Evolutionary conservation across 2,329 filamentous ascomycete genomes (phyloP).

Genomic region (Arthrobotrys musiformis): DNA sequence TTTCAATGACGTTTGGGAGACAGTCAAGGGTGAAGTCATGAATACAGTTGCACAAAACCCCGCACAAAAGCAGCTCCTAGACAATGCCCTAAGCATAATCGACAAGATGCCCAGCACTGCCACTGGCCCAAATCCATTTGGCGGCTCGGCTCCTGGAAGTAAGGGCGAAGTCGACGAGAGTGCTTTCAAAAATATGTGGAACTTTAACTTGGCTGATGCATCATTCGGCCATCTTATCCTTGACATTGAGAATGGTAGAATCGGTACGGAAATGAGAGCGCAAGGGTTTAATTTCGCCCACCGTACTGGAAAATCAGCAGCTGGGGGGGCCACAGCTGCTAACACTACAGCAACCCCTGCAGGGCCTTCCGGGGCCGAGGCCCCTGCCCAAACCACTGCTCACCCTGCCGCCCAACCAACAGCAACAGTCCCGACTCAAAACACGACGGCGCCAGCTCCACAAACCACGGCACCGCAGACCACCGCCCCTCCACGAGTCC

Average conservation of each 20-base stretch:
- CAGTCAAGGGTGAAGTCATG: conserved; percentile 94
- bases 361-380: conserved; percentile 51
- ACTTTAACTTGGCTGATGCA: conserved; percentile 97
- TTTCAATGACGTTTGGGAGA: conserved; percentile 99
- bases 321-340: neutral
- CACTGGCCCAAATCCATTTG: conserved; percentile 95
- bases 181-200: conserved; percentile 99
- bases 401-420: conserved; percentile 7
- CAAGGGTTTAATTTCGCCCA: conserved; percentile 99
- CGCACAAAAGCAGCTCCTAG: conserved; percentile 88
- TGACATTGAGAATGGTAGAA: conserved; percentile 93
- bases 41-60: conserved; percentile 93
- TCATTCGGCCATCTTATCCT: conserved; percentile 96
- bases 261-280: conserved; percentile 97
- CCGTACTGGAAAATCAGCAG: conserved; percentile 77
- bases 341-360: conserved; percentile 35
- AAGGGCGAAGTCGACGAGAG: conserved; percentile 92
- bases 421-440: neutral
- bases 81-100: conserved; percentile 92
- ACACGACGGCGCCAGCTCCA: neutral
- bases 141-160: conserved; percentile 76
- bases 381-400: conserved; percentile 45
- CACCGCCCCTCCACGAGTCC: conserved; percentile 58
- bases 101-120: conserved; percentile 97
- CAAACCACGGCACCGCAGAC: conserved; percentile 30